Base-by-base conservation (phyloP, 768 basidiomycete species). In the Kwoniella europaea region DNA sequence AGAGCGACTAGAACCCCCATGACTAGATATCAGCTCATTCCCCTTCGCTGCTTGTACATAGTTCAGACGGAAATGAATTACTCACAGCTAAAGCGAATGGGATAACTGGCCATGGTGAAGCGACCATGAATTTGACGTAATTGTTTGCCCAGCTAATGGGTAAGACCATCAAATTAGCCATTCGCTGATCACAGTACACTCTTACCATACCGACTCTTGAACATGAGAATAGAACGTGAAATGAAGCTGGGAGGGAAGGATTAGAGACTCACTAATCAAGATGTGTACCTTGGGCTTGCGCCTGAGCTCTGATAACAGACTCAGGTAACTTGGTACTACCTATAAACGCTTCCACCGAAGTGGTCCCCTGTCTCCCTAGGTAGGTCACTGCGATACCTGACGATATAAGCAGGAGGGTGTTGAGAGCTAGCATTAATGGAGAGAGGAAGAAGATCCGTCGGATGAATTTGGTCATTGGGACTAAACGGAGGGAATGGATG, bases 391-490 rank as follows among this genome's bases (percentile, higher is more conserved):
- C 66, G 44, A 73, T 69, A 2, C 57, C 72, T 6, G 62, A 64
- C n/a, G 72, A 68, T 22, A 65, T 24, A 16, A 67, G 20, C 35
- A 73, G 65, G 29, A 73, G 50, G 2, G 68, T 66, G 44, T 73
- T 73, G 68, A 73, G 46, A 20, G 58, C 15, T 22, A 73, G 72
- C 59, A 73, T 56, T 18, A 73, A 35, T 7, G 72, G 72, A 16
- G 65, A 69, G 29, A 73, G 57, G 72, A 73, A 73, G 68, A 73
- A 70, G 59, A 73, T 60, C 35, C 67, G 66, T 50, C 68, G 57
- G 15, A 59, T 43, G 60, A 70, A 73, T n/a, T 18, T 6, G 22
- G 58, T 60, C 24, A 70, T 41, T 41, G 72, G 72, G 9, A 50
- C 22, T n/a, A 70, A 24, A 24, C 62, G 65, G 16, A 73, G 54